Evolutionary conservation across 495 filamentous ascomycete species (phyloP), one percentile per base, ranked within the genome.

Genomic region (Melanomma pulvis-pyrius): DNA sequence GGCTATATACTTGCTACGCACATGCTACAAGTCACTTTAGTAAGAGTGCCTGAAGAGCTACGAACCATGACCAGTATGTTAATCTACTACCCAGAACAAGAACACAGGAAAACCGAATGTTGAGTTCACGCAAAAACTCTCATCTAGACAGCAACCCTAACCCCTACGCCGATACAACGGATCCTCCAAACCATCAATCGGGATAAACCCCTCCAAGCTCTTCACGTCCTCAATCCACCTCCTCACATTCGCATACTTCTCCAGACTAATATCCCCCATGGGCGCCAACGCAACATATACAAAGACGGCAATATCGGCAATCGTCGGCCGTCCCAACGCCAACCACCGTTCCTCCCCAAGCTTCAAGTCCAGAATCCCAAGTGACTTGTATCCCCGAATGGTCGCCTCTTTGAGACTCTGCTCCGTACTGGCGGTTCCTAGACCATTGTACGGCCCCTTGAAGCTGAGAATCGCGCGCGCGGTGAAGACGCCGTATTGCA

Each of bases 111-210:
- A n/a, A n/a, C n/a, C n/a, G n/a, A n/a, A n/a, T n/a, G n/a, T n/a
- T n/a, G n/a, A n/a, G n/a, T n/a, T n/a, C n/a, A n/a, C n/a, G n/a
- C n/a, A n/a, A n/a, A n/a, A n/a, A n/a, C n/a, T n/a, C n/a, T n/a
- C n/a, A n/a, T n/a, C n/a, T n/a, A n/a, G n/a, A n/a, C n/a, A n/a
- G n/a, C n/a, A n/a, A n/a, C n/a, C n/a, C n/a, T 41, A 41, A 41
- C 51, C 75, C 9, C 26, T 73, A 21, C 75, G 76, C 0, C 76
- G 15, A 50, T 50, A 50, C 19, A 50, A 19, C 47, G 55, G 32
- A 41, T 44, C 55, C 17, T 59, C 55, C 22, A 39, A 41, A 17
- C 55, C 55, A 6, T 46, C 24, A 41, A 39, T 59, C 22, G 55
- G 9, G 19, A 59, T 17, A 19, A 39, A 59, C 15, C 55, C 55